Evolutionary conservation across 441 rosid genomes (phyloP), one percentile per base, ranked within the genome.

Genomic region (Pelargonium citronellum): DNA sequence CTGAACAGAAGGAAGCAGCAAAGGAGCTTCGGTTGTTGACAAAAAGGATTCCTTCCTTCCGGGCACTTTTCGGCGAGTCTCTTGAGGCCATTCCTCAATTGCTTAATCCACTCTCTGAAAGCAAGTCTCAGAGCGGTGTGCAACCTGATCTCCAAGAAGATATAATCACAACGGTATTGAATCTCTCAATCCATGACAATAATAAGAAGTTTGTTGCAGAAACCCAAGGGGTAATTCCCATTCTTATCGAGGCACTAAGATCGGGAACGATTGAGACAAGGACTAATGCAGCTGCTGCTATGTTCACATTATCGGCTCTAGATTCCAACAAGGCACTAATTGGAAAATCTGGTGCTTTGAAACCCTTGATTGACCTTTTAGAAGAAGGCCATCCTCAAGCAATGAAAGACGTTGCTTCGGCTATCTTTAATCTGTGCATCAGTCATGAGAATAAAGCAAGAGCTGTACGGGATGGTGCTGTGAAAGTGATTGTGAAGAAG

Each of bases 161-260:
- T 70, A 83, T 94, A 77, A 84, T 94, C 73, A 94, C 99, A 3
- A 89, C 96, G 0, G 77, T 94, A 13, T 69, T 91, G 75, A 94
- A 94, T 74, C 87, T 94, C 41, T 87, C 97, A 0, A 94, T 94
- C 78, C 96, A 90, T 27, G 99, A 94, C 79, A 87, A 71, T 78
- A 94, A 91, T 82, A 94, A 94, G 86, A 90, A 89, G 81, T 85
- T 87, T 0, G 96, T 91, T 27, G 92, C 94, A 4, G 96, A 91
- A 73, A 89, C 86, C 67, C 90, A 95, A 0, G 64, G 69, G 19
- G 97, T 85, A 16, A 87, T 94, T 69, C 91, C 95, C 68, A 79
- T 87, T 57, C 85, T 94, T 41, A 82, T 87, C 63, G 89, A 89
- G 64, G 88, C 96, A 47, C 63, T 94, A 73, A 85, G 77, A 69